phyloP scores from a whole-genome alignment of 2,329 filamentous ascomycete genomes.

The Curvularia spicifera region DNA sequence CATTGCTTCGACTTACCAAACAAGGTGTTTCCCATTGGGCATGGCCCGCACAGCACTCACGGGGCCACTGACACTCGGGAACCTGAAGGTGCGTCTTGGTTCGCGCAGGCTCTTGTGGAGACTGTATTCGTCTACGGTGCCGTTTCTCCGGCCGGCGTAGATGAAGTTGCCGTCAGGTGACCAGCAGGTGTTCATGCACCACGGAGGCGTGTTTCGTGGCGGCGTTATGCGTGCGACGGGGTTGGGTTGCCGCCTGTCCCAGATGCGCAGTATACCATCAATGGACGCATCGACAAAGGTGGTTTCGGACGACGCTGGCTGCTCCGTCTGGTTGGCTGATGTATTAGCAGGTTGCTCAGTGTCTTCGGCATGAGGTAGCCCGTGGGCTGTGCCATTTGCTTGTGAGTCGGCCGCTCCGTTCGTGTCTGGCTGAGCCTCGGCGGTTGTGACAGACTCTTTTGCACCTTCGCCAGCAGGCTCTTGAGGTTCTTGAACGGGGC shows the following conservation, averaged over 20 bases:
- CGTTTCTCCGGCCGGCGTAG: slow-evolving; percentile 88
- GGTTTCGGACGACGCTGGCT: slow-evolving; percentile 66
- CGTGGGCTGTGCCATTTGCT: slow-evolving; percentile 48
- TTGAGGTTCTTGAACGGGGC: slow-evolving; percentile 51
- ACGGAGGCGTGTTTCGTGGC: slow-evolving; percentile 79
- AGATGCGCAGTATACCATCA: slow-evolving; percentile 87
- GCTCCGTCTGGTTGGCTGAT: slow-evolving; percentile 46
- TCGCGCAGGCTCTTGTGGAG: slow-evolving; percentile 79
- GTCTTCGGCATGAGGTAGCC: slow-evolving; percentile 61
- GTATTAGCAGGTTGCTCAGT: slow-evolving; percentile 31
- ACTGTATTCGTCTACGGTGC: slow-evolving; percentile 92
- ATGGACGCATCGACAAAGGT: slow-evolving; percentile 90
- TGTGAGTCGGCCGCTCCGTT: slow-evolving; percentile 33
- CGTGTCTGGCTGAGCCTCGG: slow-evolving; percentile 21
- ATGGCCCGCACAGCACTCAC: slow-evolving; percentile 89
- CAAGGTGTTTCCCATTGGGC: slow-evolving; percentile 88
- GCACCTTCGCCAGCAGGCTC: slow-evolving; percentile 24
- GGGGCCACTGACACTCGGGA: slow-evolving; percentile 85
- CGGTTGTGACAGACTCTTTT: slow-evolving; percentile 28
- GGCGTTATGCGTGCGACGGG: slow-evolving; percentile 82
- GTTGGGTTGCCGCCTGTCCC: slow-evolving; percentile 80
- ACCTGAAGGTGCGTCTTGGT: slow-evolving; percentile 80
- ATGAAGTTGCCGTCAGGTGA: slow-evolving; percentile 94
- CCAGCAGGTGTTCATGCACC: slow-evolving; percentile 98
- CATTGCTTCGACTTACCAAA: slow-evolving; percentile 66